Evolutionary conservation across 106 monocot species (phyloP).

Genomic region (Allium sativum): DNA sequence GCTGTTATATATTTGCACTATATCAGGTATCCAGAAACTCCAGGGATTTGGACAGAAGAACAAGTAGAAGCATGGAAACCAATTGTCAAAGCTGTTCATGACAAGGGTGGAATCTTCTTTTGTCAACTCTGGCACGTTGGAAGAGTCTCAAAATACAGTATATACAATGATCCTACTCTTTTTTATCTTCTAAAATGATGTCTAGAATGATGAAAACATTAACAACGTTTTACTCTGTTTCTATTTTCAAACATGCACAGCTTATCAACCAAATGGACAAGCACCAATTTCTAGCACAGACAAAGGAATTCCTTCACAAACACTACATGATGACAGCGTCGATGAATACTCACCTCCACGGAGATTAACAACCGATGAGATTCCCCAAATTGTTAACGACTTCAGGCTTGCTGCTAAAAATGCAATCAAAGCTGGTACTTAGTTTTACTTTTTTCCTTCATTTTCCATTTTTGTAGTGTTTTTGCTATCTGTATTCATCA

Average conservation of each 20-base stretch:
- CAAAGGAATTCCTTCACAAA: neutral
- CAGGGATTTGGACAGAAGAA: conserved; percentile 14
- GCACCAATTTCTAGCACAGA: too few relatives aligned
- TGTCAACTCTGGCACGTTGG: conserved; percentile 21
- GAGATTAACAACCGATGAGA: neutral
- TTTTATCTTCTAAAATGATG: too few relatives aligned
- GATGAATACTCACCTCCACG: neutral
- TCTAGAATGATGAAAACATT: too few relatives aligned
- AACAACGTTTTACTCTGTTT: too few relatives aligned
- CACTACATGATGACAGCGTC: neutral
- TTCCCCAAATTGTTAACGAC: conserved; percentile 1
- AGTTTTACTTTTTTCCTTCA: neutral
- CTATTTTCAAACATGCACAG: too few relatives aligned
- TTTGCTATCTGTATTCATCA: too few relatives aligned
- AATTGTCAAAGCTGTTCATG: conserved; percentile 17
- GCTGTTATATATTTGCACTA: too few relatives aligned
- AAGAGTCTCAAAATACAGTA: conserved; percentile 14
- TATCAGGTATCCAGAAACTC: too few relatives aligned
- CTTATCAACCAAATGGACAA: too few relatives aligned
- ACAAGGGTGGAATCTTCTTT: conserved; percentile 23
- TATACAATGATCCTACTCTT: too few relatives aligned
- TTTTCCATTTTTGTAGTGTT: too few relatives aligned
- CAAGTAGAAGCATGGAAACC: conserved; percentile 21
- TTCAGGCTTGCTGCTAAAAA: conserved; percentile 29
- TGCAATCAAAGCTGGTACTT: conserved; percentile 33